A percentile compares a stretch with the other conserved stretches of the same genome.
Evolutionary conservation across 345 rosid genomes (phyloP).

Genomic region (Linum tenue): DNA sequence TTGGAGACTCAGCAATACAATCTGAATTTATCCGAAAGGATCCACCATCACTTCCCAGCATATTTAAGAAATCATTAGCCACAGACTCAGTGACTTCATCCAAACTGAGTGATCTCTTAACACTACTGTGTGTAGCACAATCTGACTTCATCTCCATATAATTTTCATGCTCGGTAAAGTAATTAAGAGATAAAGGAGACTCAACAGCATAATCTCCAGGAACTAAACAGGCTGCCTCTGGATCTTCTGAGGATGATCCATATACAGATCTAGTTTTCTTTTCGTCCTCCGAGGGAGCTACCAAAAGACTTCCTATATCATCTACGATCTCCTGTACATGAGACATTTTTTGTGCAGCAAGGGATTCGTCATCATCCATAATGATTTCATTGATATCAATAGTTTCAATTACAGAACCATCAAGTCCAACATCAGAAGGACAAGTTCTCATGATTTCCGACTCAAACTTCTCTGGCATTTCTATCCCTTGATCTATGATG

Average conservation of each 20-base stretch:
- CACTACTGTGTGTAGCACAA: conserved; percentile 29
- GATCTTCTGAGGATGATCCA: conserved; percentile 19
- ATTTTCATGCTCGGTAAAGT: conserved; percentile 21
- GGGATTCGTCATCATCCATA: conserved; percentile 29
- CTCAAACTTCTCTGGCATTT: conserved; percentile 30
- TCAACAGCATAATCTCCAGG: conserved; percentile 22
- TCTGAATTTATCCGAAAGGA: conserved; percentile 31
- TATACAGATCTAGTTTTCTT: conserved; percentile 13
- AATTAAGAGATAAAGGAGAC: conserved; percentile 18
- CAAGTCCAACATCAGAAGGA: conserved; percentile 12
- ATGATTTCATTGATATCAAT: conserved; percentile 45
- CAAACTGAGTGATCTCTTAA: conserved; percentile 41
- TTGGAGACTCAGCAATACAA: conserved; percentile 66
- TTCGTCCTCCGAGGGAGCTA: conserved; percentile 25
- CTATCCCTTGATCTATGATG: conserved; percentile 40
- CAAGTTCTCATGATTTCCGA: conserved; percentile 11
- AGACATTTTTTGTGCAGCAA: conserved; percentile 18
- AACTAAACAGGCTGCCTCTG: conserved; percentile 33
- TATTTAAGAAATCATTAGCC: conserved; percentile 56
- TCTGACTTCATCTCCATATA: conserved; percentile 33
- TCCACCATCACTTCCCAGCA: conserved; percentile 45
- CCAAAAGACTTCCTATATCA: conserved; percentile 9
- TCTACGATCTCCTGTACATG: conserved; percentile 13
- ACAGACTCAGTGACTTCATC: conserved; percentile 57
- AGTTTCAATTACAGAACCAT: conserved; percentile 35